Evolutionary conservation across 1,284 basidiomycete species (phyloP).

Genomic region (Apiotrichum domesticum): DNA sequence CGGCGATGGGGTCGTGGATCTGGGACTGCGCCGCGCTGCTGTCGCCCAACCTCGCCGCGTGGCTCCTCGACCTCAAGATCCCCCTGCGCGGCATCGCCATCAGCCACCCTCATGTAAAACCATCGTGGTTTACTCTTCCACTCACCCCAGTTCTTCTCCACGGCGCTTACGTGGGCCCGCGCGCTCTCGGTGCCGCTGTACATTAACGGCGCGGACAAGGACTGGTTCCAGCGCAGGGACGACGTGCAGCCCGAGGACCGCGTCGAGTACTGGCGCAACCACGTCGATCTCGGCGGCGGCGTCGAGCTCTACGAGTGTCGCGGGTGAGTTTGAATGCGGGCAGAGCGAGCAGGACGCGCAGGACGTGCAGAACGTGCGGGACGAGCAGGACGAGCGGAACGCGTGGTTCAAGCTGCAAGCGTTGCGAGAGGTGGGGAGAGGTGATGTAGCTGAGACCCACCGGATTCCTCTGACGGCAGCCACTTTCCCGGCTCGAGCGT

Average conservation of each 20-base stretch:
- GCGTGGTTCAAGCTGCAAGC: no score
- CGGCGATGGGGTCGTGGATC: conserved; percentile 33
- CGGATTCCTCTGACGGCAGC: conserved; percentile 12
- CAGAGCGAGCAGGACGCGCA: background rate
- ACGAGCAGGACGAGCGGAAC: no score
- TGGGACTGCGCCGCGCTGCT: conserved; percentile 45
- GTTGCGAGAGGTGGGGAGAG: no score
- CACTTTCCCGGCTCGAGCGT: conserved; percentile 45
- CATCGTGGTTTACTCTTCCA: background rate
- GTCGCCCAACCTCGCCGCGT: conserved; percentile 26
- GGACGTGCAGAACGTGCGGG: no score
- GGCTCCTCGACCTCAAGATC: conserved; percentile 23
- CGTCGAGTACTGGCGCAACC: conserved; percentile 30
- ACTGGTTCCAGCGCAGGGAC: conserved; percentile 36
- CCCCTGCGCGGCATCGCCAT: conserved; percentile 43
- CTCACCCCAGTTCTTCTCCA: conserved; percentile 40
- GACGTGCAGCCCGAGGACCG: conserved; percentile 25
- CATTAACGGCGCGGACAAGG: conserved; percentile 33
- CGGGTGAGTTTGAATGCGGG: conserved; percentile 29
- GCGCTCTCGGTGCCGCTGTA: conserved; percentile 40
- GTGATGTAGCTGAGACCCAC: background rate
- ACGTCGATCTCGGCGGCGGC: conserved; percentile 21
- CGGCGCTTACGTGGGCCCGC: conserved; percentile 42
- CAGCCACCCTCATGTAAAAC: conserved; percentile 43
- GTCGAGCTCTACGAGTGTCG: conserved; percentile 41